Evolutionary conservation across 2,329 filamentous ascomycete genomes (phyloP).

Genomic region (Dothiorella sarmentorum): DNA sequence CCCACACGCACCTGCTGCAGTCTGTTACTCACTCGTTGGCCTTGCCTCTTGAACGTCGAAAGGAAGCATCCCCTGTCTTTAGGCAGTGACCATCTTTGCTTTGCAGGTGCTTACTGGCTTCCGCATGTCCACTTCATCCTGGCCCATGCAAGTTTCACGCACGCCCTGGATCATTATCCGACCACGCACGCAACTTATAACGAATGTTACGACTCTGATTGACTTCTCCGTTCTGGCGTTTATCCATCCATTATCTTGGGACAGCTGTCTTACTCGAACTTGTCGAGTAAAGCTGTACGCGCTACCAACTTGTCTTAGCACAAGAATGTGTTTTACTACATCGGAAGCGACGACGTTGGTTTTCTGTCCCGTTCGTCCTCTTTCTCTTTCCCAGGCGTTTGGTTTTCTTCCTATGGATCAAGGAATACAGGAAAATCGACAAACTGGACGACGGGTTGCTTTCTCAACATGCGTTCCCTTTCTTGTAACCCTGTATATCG

Average conservation of each 20-base stretch:
- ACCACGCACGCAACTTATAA: neutral
- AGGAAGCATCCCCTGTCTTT: neutral
- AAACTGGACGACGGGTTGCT: neutral
- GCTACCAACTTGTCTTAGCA: neutral
- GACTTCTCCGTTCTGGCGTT: constrained; percentile 2
- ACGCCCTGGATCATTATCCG: neutral
- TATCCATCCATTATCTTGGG: neutral
- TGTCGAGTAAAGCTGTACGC: no score
- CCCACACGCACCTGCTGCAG: neutral
- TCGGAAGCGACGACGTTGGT: no score
- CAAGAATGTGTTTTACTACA: neutral
- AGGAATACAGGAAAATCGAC: neutral
- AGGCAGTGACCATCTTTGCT: neutral
- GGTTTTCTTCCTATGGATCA: no score
- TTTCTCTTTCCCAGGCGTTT: no score
- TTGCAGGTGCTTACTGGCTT: neutral
- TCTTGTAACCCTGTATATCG: neutral
- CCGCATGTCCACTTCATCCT: neutral
- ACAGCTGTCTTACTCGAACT: no score
- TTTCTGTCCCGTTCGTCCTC: no score
- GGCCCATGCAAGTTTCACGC: neutral
- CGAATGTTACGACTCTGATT: neutral
- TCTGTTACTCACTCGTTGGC: neutral
- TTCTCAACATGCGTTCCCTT: neutral
- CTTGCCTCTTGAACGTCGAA: neutral